Conservation (phyloP, 164 flowering plant species). For the Piper longum region DNA sequence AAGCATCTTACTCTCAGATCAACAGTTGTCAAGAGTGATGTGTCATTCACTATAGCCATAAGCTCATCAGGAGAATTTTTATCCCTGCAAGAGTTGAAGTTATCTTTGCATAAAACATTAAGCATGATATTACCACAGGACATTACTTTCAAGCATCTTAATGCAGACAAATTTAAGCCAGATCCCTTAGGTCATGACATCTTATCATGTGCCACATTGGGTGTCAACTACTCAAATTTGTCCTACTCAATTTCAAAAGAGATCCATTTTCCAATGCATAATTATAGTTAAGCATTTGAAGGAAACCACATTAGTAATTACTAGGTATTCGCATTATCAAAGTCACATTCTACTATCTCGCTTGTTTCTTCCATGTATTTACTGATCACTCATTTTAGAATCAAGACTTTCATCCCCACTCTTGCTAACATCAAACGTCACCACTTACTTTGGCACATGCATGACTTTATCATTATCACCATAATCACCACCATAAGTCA, state of each 20-base stretch:
- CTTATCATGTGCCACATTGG: neutral
- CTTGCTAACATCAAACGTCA: neutral
- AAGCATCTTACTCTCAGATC: slow-evolving; percentile 54
- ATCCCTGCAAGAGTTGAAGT: slow-evolving; percentile 32
- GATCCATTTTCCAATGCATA: neutral
- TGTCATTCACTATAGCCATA: slow-evolving; percentile 33
- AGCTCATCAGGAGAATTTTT: slow-evolving; percentile 32
- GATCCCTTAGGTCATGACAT: neutral
- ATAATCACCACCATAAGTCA: neutral
- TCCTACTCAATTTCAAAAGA: too few relatives aligned
- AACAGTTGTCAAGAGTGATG: slow-evolving; percentile 43
- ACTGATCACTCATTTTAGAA: neutral
- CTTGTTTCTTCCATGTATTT: neutral
- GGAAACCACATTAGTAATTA: neutral
- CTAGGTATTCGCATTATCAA: neutral
- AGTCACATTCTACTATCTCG: neutral
- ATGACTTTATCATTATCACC: neutral
- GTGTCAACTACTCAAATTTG: too few relatives aligned
- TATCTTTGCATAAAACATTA: too few relatives aligned
- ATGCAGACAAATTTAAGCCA: neutral
- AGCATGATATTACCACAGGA: neutral
- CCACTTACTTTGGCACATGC: neutral
- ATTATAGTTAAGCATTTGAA: neutral
- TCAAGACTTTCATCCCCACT: neutral
- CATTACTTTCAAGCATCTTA: neutral